These are phyloP conservation scores for Fonsecaea monophora DNA, from an alignment of 2,329 filamentous ascomycete species.

Conservation along the genomic window DNA sequence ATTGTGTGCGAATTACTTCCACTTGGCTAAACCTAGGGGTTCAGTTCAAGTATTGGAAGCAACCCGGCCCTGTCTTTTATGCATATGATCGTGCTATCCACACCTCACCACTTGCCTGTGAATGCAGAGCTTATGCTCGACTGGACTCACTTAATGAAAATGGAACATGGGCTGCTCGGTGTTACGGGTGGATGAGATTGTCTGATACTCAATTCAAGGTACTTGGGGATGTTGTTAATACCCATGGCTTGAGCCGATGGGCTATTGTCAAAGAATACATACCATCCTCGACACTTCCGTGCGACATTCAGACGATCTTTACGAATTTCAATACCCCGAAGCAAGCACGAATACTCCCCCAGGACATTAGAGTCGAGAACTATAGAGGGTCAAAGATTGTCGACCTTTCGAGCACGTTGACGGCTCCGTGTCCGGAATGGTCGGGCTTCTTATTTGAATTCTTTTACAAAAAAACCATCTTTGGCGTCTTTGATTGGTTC, in stretches of 20 bases:
- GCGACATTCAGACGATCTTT: constrained; percentile 7
- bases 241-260: constrained; percentile 19
- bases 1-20: no score
- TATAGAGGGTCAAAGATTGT: constrained; percentile 30
- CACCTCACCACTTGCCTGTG: constrained; percentile 19
- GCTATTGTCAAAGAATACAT: constrained; percentile 27
- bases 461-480: constrained; percentile 7
- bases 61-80: constrained; percentile 27
- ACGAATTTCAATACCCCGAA: constrained; percentile 16
- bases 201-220: constrained; percentile 19
- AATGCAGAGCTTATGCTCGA: constrained; percentile 24
- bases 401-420: constrained; percentile 27
- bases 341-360: constrained; percentile 8
- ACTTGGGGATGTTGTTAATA: constrained; percentile 9
- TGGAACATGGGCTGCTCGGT: constrained; percentile 19
- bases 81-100: constrained; percentile 10
- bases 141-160: constrained; percentile 18
- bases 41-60: constrained; percentile 27
- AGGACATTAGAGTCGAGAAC: constrained; percentile 12
- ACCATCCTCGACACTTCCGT: constrained; percentile 8
- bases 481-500: constrained; percentile 17
- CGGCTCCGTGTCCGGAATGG: constrained; percentile 20
- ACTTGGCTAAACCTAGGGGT: background rate
- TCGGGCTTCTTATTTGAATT: constrained; percentile 10
- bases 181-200: constrained; percentile 24